Percentiles rank a stretch among this genome's conserved stretches.
phyloP scores from a whole-genome alignment of 306 rosid species.

The Trichosanthes truncata region DNA sequence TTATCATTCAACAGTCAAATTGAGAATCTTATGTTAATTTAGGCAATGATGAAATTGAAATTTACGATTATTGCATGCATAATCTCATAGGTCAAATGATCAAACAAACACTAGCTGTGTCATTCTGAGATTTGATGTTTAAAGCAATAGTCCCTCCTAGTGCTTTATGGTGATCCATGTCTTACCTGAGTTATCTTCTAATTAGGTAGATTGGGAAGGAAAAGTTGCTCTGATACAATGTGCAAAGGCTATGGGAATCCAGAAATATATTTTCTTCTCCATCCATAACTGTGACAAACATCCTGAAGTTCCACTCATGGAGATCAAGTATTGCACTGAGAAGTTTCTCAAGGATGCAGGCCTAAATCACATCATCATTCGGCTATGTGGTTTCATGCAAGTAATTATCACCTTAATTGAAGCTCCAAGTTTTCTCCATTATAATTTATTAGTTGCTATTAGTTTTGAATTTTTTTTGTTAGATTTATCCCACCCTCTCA shows the following conservation, averaged over 20 bases:
- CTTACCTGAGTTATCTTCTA: slow-evolving; percentile 20
- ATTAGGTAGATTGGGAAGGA: slow-evolving; percentile 98
- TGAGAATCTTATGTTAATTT: neutral
- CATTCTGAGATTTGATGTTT: neutral
- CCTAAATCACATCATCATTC: slow-evolving; percentile 56
- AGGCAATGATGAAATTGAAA: neutral
- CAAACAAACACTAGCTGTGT: neutral
- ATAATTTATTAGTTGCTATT: neutral
- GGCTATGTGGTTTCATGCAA: slow-evolving; percentile 93
- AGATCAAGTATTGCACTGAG: slow-evolving; percentile 88
- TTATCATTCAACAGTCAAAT: neutral
- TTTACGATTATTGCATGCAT: neutral
- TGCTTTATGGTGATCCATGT: slow-evolving; percentile 4
- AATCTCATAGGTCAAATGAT: neutral
- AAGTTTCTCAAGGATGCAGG: slow-evolving; percentile 72
- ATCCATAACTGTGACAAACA: slow-evolving; percentile 94
- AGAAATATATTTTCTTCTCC: slow-evolving; percentile 81
- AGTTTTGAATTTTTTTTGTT: neutral
- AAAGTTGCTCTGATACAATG: slow-evolving; percentile 95
- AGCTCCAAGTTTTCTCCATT: neutral
- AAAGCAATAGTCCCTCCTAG: neutral
- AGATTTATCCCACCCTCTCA: neutral
- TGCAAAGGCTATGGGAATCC: slow-evolving; percentile 98
- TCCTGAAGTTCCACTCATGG: slow-evolving; percentile 98
- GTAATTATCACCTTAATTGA: slow-evolving; percentile 23